These are phyloP conservation scores for Colletotrichum sidae DNA, from an alignment of 2,329 filamentous ascomycete species.

Conservation along the genomic window DNA sequence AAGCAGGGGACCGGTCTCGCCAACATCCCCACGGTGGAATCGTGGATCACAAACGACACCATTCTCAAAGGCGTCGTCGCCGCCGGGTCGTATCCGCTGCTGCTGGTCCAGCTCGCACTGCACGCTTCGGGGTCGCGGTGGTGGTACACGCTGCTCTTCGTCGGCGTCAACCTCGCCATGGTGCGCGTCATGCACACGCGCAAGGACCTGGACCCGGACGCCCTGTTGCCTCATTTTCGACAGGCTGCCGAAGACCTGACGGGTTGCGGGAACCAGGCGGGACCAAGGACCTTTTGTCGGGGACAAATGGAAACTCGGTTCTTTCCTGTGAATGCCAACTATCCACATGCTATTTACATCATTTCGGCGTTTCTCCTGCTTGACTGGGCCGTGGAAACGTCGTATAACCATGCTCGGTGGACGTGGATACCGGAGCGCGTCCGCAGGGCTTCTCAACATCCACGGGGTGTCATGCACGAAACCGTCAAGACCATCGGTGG, in stretches of 20 bases:
- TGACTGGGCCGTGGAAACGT: background rate
- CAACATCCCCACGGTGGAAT: background rate
- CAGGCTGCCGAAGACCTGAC: background rate
- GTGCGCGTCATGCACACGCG: background rate
- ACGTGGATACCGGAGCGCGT: background rate
- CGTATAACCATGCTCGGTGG: background rate
- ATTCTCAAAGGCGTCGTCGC: background rate
- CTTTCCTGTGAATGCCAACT: background rate
- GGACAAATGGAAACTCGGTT: background rate
- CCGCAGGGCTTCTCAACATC: background rate
- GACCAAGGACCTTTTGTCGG: background rate
- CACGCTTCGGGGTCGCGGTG: background rate
- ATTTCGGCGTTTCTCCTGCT: background rate
- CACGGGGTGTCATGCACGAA: background rate
- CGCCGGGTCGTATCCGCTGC: conserved; percentile 4
- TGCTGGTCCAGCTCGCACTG: background rate
- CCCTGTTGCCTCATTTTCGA: background rate
- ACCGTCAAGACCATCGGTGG: background rate
- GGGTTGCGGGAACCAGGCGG: background rate
- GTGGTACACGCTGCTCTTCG: background rate
- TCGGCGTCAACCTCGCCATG: background rate
- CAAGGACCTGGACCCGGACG: background rate
- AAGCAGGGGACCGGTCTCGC: background rate
- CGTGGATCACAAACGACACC: conserved; percentile 1
- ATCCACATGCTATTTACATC: background rate